phyloP scores from a whole-genome alignment of 352 stramenopile genomes.

The Phytophthora fragariaefolia region DNA sequence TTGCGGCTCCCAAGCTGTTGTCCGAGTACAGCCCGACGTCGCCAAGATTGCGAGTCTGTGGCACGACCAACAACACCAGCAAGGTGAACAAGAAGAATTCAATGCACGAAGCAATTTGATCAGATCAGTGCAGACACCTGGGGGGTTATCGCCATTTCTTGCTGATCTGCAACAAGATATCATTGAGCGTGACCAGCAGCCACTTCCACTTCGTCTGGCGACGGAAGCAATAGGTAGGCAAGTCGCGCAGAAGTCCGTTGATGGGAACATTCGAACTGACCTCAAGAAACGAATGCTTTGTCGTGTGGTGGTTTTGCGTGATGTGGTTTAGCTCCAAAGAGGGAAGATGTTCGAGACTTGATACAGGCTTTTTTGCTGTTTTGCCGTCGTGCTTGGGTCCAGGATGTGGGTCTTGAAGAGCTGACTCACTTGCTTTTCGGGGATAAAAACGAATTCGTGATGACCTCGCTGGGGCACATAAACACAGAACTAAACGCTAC shows the following conservation, averaged over 20 bases:
- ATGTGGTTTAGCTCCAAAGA: slow-evolving; percentile 10
- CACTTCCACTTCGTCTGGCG: slow-evolving; percentile 23
- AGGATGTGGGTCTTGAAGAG: slow-evolving; percentile 1
- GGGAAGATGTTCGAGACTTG: slow-evolving; percentile 20
- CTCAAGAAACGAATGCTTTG: no score
- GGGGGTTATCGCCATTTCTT: background rate
- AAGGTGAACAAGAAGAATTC: slow-evolving; percentile 1
- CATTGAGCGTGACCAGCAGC: slow-evolving; percentile 8
- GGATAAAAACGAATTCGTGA: slow-evolving; percentile 13
- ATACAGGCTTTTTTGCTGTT: slow-evolving; percentile 23
- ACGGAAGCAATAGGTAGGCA: slow-evolving; percentile 27
- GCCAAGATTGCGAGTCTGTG: slow-evolving; percentile 32
- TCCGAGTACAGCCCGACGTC: slow-evolving; percentile 41
- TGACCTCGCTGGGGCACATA: slow-evolving; percentile 3
- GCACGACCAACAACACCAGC: slow-evolving; percentile 15
- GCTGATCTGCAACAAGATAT: slow-evolving; percentile 1
- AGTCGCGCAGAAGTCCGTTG: background rate
- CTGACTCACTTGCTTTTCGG: slow-evolving; percentile 27
- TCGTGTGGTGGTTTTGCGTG: background rate
- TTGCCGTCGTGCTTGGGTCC: slow-evolving; percentile 18
- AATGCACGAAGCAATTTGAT: background rate
- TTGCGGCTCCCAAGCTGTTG: slow-evolving; percentile 47
- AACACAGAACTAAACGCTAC: background rate
- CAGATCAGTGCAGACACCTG: slow-evolving; percentile 6
- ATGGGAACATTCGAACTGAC: background rate